These are phyloP conservation scores for Albatrellus sp. DNA, from an alignment of 1,284 basidiomycete genomes.

Conservation along the genomic window DNA sequence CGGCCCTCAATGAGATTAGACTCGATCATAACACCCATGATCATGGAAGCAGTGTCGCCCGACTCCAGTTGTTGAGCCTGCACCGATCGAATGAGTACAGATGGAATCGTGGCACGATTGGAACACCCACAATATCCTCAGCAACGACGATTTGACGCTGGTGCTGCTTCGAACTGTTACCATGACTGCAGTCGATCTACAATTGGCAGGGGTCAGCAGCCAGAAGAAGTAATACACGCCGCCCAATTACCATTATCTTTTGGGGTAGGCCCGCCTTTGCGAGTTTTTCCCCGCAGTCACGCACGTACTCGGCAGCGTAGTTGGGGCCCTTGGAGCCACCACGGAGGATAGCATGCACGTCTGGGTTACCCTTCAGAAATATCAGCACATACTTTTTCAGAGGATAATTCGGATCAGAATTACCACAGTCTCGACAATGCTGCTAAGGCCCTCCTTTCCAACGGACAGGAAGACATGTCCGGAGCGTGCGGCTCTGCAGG, in stretches of 20 bases:
- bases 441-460: constrained; percentile 84
- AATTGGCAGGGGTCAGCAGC: not conserved
- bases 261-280: constrained; percentile 68
- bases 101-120: not conserved
- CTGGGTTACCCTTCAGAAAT: constrained; percentile 57
- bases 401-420: constrained; percentile 12
- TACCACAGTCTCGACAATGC: constrained; percentile 82
- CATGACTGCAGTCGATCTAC: constrained; percentile 94
- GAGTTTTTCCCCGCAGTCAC: constrained; percentile 67
- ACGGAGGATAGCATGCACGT: constrained; percentile 87
- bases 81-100: constrained; percentile 1
- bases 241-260: constrained; percentile 63
- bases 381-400: constrained; percentile 1
- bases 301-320: constrained; percentile 68
- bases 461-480: constrained; percentile 91
- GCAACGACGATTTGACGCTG: constrained; percentile 76
- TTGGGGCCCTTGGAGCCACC: constrained; percentile 84
- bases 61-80: constrained; percentile 64
- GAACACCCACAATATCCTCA: constrained; percentile 60
- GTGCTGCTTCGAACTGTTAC: constrained; percentile 86
- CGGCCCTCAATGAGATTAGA: constrained; percentile 85
- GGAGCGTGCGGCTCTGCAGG: constrained; percentile 76
- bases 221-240: not conserved
- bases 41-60: constrained; percentile 58
- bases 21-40: constrained; percentile 98